Evolutionary conservation across 1,284 basidiomycete species (phyloP), one percentile per base, ranked within the genome.

Genomic region (Porodaedalea pini): DNA sequence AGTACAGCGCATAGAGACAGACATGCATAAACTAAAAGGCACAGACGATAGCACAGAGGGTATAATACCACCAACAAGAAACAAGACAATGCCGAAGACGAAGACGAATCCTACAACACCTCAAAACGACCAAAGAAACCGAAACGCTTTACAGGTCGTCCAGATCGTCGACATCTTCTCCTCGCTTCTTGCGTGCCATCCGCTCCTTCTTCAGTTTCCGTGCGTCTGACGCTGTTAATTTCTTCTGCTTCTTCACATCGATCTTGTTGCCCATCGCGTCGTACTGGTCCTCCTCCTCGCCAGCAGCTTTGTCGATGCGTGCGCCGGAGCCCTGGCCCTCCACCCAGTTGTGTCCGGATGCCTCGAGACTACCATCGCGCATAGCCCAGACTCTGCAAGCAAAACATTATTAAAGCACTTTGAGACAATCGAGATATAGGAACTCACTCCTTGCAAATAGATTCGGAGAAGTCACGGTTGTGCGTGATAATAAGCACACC

Each of bases 231-330:
- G 92, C 78, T 13, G 83, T 85, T 65, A 90, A 66, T 81, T 96
- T 97, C 81, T 89, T 93, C 70, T 74, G 70, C 84, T 95, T 94
- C 73, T 85, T 89, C 64, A 57, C 74, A 62, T 90, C 92, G 65
- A 96, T 81, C 83, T 94, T 95, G 88, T 97, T 96, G 61, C 94
- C 94, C 84, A 97, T 90, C 34, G 95, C 95, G 72, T 98, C 94
- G 72, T 90, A 97, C 68, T 83, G 75, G 49, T 85, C 91, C 58
- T 95, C 92, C 61, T 95, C 94, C 64, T 92, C 92, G 41, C 82
- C 87, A 3, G 80, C 86, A 69, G 83, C 84, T 83, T 93, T 91
- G 82, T 96, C 94, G 66, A 97, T 97, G 58, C 93, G 85, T 41
- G 89, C 73, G 51, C 94, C 94, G 34, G 90, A 81, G 58, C 94